phyloP scores from a whole-genome alignment of 1,284 basidiomycete genomes.

The Melampsora larici-populina region DNA sequence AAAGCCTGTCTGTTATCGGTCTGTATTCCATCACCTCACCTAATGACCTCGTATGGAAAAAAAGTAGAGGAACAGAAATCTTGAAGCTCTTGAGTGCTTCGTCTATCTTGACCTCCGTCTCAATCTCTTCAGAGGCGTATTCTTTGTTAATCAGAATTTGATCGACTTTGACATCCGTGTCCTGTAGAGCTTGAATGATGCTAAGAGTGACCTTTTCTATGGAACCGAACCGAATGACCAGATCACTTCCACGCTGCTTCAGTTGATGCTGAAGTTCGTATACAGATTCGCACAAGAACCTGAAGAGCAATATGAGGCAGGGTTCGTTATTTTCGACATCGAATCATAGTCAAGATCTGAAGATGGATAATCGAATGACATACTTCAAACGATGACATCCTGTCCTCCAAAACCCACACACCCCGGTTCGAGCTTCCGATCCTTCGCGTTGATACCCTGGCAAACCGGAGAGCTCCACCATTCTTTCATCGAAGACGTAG shows the following conservation, averaged over 20 bases:
- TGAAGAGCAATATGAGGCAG: constrained; percentile 3
- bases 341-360: background rate
- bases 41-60: constrained; percentile 34
- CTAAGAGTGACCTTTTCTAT: constrained; percentile 56
- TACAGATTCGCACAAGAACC: constrained; percentile 59
- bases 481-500: constrained; percentile 60
- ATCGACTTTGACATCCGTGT: constrained; percentile 54
- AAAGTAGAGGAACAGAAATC: constrained; percentile 13
- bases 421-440: constrained; percentile 49
- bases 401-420: constrained; percentile 59
- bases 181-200: constrained; percentile 54
- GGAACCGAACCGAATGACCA: constrained; percentile 59
- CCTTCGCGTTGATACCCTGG: constrained; percentile 54
- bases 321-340: background rate
- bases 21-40: constrained; percentile 1
- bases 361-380: constrained; percentile 6
- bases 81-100: background rate
- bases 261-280: constrained; percentile 57
- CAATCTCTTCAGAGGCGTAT: constrained; percentile 47
- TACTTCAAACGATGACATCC: constrained; percentile 54
- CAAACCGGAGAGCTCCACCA: constrained; percentile 59
- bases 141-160: constrained; percentile 58
- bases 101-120: constrained; percentile 25
- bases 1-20: too few species aligned
- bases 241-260: constrained; percentile 55